Evolutionary conservation across 2,329 filamentous ascomycete species (phyloP).

Genomic region (Arthrobotrys megalospora): DNA sequence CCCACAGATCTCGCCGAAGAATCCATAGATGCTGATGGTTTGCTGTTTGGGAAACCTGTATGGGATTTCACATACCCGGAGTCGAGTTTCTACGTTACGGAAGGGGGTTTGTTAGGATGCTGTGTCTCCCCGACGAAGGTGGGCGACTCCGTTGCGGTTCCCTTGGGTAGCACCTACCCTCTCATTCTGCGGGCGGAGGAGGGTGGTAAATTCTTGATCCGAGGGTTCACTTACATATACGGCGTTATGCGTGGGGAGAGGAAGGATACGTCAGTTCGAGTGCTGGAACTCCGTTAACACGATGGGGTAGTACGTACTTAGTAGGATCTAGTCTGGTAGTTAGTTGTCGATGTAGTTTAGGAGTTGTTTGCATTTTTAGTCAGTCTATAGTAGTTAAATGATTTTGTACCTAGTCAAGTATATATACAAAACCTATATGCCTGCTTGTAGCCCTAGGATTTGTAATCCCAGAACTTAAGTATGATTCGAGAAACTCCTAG

Average conservation of each 20-base stretch:
- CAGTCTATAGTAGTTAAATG: too few relatives aligned
- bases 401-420: too few relatives aligned
- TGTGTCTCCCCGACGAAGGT: conserved; percentile 55
- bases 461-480: too few relatives aligned
- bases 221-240: conserved; percentile 62
- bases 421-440: too few relatives aligned
- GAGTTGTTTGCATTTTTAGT: too few relatives aligned
- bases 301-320: too few relatives aligned
- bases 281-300: background rate
- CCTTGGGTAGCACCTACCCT: conserved; percentile 62
- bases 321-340: too few relatives aligned
- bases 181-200: conserved; percentile 61
- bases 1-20: conserved; percentile 62
- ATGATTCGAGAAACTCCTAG: too few relatives aligned
- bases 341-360: too few relatives aligned
- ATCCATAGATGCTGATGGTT: conserved; percentile 61
- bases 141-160: conserved; percentile 61
- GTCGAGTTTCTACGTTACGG: conserved; percentile 64
- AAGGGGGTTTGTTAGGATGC: conserved; percentile 62
- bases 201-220: conserved; percentile 54
- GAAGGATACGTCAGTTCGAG: conserved; percentile 18
- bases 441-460: too few relatives aligned
- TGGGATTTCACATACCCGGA: conserved; percentile 64
- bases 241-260: conserved; percentile 63
- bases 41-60: conserved; percentile 62